Base-by-base conservation (phyloP, 352 stramenopile genomes). In the Phytophthora pinifolia region DNA sequence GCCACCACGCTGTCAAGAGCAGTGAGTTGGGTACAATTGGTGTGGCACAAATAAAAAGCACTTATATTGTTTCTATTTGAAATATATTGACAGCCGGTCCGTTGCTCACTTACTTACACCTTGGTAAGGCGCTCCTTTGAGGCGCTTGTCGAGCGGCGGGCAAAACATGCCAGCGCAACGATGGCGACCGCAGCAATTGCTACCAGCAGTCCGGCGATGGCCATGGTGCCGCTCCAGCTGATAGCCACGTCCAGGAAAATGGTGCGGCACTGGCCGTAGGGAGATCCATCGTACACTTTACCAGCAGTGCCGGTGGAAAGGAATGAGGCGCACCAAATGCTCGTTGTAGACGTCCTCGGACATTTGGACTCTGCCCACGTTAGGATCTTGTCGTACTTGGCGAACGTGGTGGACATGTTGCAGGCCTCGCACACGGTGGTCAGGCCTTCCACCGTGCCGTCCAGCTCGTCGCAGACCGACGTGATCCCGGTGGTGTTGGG, bases 251-350 rank as follows among this genome's bases (percentile, higher is more conserved):
- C 65, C 7, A 93, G 46, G 59, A 93, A 92, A 38, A 70, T 76
- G 8, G 36, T 57, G 51, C 83, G 83, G 55, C 83, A 93, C 46
- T 91, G 65, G 34, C 77, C 75, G 59, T 90, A 93, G 15, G 83
- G 83, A 15, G 83, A 86, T 43, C 83, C 81, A 6, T 72, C 62
- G 56, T 81, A 89, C 6, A 86, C 60, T 7, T 67, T 67, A 18
- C 74, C 75, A 30, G 54, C 39, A 31, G 68, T 76, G 31, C 73
- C 67, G 3, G 48, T 77, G 12, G 76, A 46, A 14, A 92, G 54
- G 47, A 82, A 87, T n/a, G 49, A 36, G 29, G 74, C 79, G 55
- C 82, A 92, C 74, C 75, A 92, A 7, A 67, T 54, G n/a, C 70
- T 61, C 3, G 78, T 85, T 29, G 46, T 62, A 33, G 56, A 33